phyloP scores from a whole-genome alignment of 108 stramenopile species.

The Conticribra weissflogii region DNA sequence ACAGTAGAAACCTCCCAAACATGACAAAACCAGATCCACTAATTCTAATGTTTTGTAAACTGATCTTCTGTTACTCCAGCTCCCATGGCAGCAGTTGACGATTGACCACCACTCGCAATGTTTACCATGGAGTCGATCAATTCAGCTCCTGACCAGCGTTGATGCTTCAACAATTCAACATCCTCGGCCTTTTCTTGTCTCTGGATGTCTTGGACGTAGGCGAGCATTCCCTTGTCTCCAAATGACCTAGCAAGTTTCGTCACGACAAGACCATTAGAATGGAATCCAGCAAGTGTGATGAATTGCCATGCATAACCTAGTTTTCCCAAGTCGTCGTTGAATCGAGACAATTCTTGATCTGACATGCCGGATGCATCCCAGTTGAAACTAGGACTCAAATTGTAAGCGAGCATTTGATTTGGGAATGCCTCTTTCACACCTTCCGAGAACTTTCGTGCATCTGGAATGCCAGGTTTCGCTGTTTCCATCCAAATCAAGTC shows the following conservation, averaged over 20 bases:
- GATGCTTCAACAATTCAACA: slow-evolving; percentile 92
- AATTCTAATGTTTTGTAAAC: slow-evolving; percentile 63
- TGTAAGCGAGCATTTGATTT: slow-evolving; percentile 95
- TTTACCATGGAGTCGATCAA: slow-evolving; percentile 93
- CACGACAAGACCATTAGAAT: slow-evolving; percentile 90
- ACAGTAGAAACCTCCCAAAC: too few relatives aligned
- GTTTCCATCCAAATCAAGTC: slow-evolving; percentile 99
- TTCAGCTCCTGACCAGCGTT: slow-evolving; percentile 96
- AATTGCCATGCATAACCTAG: slow-evolving; percentile 94
- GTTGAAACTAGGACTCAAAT: slow-evolving; percentile 94
- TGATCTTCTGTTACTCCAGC: slow-evolving; percentile 91
- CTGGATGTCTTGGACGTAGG: slow-evolving; percentile 95
- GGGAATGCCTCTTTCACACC: slow-evolving; percentile 77
- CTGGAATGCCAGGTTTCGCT: slow-evolving; percentile 74
- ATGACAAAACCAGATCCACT: too few relatives aligned
- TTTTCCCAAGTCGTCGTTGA: slow-evolving; percentile 90
- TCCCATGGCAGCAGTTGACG: slow-evolving; percentile 94
- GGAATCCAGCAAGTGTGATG: slow-evolving; percentile 96
- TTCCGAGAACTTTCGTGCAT: slow-evolving; percentile 78
- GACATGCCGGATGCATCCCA: slow-evolving; percentile 95
- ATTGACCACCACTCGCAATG: slow-evolving; percentile 88
- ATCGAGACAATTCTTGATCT: slow-evolving; percentile 75
- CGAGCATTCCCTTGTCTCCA: slow-evolving; percentile 89
- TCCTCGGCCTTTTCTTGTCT: slow-evolving; percentile 84
- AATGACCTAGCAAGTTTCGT: slow-evolving; percentile 87